A percentile compares a stretch with the other conserved stretches of the same genome.
Conservation (phyloP, 768 basidiomycete genomes). For the Cystobasidium tubakii region DNA sequence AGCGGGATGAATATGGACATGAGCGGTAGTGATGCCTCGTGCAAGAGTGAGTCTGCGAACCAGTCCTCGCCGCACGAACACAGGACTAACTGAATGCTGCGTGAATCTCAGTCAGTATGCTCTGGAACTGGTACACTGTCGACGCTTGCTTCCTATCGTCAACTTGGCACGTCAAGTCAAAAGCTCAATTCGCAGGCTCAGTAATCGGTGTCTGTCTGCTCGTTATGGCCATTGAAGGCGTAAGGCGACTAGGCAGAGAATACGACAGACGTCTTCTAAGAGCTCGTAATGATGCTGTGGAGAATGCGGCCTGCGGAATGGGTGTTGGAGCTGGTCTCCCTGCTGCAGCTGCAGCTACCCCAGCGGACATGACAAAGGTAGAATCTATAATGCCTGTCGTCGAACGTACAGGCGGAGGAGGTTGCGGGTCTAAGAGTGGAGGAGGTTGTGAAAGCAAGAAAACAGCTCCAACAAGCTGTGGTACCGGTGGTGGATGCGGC, state of each 20-base stretch:
- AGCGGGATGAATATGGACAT: constrained; percentile 26
- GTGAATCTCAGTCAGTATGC: constrained; percentile 16
- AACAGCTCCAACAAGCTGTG: not conserved
- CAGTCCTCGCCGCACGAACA: not conserved
- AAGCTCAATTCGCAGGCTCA: constrained; percentile 47
- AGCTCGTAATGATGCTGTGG: constrained; percentile 17
- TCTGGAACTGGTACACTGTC: constrained; percentile 47
- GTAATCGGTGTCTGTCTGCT: constrained; percentile 50
- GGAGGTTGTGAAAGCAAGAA: not conserved
- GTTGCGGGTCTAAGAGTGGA: constrained; percentile 1
- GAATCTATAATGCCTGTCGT: constrained; percentile 31
- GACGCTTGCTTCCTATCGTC: constrained; percentile 49
- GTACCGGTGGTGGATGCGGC: not conserved
- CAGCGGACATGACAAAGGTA: not conserved
- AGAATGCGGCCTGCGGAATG: not conserved
- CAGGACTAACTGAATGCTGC: not conserved
- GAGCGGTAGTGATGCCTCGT: constrained; percentile 23
- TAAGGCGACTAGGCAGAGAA: constrained; percentile 48
- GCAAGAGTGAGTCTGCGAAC: constrained; percentile 13
- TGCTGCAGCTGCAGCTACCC: not conserved
- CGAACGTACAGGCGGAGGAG: constrained; percentile 9
- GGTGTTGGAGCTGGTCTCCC: constrained; percentile 1
- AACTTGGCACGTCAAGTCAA: constrained; percentile 47
- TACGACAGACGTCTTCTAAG: constrained; percentile 48
- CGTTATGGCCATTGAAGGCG: constrained; percentile 48